Evolutionary conservation across 495 filamentous ascomycete genomes (phyloP).

Genomic region (Daldinia concentrica): DNA sequence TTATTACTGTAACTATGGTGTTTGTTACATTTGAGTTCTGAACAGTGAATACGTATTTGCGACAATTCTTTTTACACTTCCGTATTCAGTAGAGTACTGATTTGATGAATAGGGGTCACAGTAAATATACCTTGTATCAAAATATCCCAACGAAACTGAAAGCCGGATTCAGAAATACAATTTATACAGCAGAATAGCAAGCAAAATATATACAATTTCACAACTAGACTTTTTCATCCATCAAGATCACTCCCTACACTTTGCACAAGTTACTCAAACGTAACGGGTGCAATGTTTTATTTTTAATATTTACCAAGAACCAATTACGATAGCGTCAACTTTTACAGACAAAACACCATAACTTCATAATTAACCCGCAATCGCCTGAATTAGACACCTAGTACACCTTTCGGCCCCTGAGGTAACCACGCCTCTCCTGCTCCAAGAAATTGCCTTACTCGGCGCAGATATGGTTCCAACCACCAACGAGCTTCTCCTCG

Average conservation of each 20-base stretch:
- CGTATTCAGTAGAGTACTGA: too few species aligned
- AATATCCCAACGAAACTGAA: not conserved
- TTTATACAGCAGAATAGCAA: not conserved
- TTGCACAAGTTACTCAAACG: not conserved
- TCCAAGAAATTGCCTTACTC: not conserved
- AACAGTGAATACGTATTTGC: too few species aligned
- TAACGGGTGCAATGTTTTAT: not conserved
- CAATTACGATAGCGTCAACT: not conserved
- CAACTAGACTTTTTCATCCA: not conserved
- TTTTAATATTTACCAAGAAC: not conserved
- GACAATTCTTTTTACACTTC: too few species aligned
- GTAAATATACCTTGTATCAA: not conserved
- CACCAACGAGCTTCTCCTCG: conserved; percentile 39
- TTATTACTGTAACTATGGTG: too few species aligned
- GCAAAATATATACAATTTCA: not conserved
- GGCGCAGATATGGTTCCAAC: conserved; percentile 43
- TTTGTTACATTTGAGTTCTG: too few species aligned
- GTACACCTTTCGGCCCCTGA: too few species aligned
- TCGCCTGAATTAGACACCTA: too few species aligned
- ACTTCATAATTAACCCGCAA: not conserved
- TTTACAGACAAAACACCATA: not conserved
- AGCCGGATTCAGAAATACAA: not conserved
- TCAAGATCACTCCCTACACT: not conserved
- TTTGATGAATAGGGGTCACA: not conserved
- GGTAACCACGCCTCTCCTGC: not conserved